Evolutionary conservation across 2,329 filamentous ascomycete genomes (phyloP), one percentile per base, ranked within the genome.

Genomic region (Apiospora koreana): DNA sequence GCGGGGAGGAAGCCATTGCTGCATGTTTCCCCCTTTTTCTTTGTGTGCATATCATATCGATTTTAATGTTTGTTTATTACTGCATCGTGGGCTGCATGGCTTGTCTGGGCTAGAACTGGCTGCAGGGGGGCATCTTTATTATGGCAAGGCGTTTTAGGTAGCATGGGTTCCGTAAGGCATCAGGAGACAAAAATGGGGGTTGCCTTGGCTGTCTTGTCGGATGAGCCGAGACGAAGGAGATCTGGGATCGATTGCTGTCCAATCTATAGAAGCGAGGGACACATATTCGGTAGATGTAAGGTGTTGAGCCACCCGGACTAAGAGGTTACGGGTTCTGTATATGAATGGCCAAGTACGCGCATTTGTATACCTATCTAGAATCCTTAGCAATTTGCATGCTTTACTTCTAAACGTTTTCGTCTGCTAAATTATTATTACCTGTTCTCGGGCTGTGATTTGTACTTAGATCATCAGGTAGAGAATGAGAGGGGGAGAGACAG

Each of bases 1-100:
- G 31, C 35, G 21, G 38, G 14, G 12, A 64, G 42, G 38, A n/a
- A 23, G 25, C 9, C 14, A 28, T 25, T 45, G 38, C 9, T 28
- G 21, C 38, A 25, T 23, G 31, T 43, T 45, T 18, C 9, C 18
- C 14, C 9, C n/a, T 43, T 66, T 31, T 23, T 25, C 64, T 25
- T 66, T 10, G 21, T 66, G 23, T 43, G 38, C 42, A 45, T 28
- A 43, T 45, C 38, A 38, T 38, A 66, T 66, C 38, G 64, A 28
- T 31, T 66, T n/a, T 66, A 45, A 45, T 66, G 38, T 42, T 38
- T 65, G 35, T 42, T 66, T 66, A 66, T 9, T 66, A 18, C 23
- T 45, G 23, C 64, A 25, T 42, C 54, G 23, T n/a, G 54, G 54
- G 54, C 31, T 62, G 54, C 31, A 43, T 43, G 41, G 41, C 41